Conservation (phyloP, 768 basidiomycete species). For the Lactarius sp. region DNA sequence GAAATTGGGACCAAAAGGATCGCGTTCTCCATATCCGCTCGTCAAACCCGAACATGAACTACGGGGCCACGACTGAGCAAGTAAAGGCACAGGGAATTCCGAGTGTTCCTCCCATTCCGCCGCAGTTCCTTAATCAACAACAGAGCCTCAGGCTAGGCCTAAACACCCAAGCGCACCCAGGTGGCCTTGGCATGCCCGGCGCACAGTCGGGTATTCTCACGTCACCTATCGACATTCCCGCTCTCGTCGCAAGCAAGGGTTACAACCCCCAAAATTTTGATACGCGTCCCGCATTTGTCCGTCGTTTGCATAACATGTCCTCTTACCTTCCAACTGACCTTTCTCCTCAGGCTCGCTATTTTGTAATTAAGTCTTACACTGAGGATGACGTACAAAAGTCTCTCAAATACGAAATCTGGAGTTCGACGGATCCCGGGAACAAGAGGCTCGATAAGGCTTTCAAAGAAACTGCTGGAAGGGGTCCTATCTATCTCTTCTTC, state of each 20-base stretch:
- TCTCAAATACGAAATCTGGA: constrained; percentile 97
- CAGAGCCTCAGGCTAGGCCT: constrained; percentile 22
- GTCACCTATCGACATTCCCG: constrained; percentile 79
- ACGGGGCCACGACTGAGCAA: constrained; percentile 41
- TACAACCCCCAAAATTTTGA: constrained; percentile 90
- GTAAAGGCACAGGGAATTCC: constrained; percentile 42
- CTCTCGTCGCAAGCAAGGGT: constrained; percentile 81
- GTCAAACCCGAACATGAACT: constrained; percentile 68
- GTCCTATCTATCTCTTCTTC: constrained; percentile 97
- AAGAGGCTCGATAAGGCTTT: constrained; percentile 97
- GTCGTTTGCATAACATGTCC: constrained; percentile 30
- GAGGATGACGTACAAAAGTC: constrained; percentile 99
- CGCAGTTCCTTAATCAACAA: constrained; percentile 61
- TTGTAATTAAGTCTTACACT: constrained; percentile 98
- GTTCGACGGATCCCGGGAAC: constrained; percentile 94
- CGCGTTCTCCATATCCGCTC: constrained; percentile 49
- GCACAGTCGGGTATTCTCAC: constrained; percentile 38
- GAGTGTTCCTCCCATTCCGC: constrained; percentile 66
- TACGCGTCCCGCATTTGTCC: constrained; percentile 67
- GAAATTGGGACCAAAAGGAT: constrained; percentile 64
- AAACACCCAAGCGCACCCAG: constrained; percentile 25
- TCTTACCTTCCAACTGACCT: constrained; percentile 14
- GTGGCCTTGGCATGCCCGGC: constrained; percentile 42
- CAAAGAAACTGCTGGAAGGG: constrained; percentile 86
- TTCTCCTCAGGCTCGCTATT: constrained; percentile 69